Evolutionary conservation across 1,284 basidiomycete species (phyloP), one percentile per base, ranked within the genome.

Genomic region (Malassezia yamatoensis): DNA sequence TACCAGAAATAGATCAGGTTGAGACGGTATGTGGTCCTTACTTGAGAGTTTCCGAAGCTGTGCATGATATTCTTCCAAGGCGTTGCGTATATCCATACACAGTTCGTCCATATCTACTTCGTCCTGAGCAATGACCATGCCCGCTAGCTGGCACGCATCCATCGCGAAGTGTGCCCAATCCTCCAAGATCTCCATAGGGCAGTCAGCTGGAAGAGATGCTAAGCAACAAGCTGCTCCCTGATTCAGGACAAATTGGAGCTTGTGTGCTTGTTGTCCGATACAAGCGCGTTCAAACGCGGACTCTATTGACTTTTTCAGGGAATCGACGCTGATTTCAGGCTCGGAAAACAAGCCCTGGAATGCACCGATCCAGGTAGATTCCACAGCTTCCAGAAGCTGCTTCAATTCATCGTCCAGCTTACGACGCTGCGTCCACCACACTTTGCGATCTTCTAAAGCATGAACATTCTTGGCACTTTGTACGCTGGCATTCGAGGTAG

Each of bases 281-380:
- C 33, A 18, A 46, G 41, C 43, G 12, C 81, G 79, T 49, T 82
- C 81, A 75, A 96, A 86, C 18, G 88, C 80, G 53, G 80, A 83
- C 61, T 89, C 86, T 32, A 94, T 77, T 24, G 83, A 82, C 1
- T 18, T 15, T n/a, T 34, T 37, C 37, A 51, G 36, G 0, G 16
- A 21, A 2, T 10, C 11, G 15, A 57, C 20, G 63, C 54, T 36
- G 56, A 54, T 33, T 60, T 10, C 20, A 13, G 45, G 39, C 16
- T 9, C 9, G 16, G 21, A 58, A 38, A 67, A 61, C 43, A 67
- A 54, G 21, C 64, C 64, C 43, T 96, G 96, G 82, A 96, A 96
- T 20, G 86, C 90, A 1, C 94, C 93, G 3, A 99, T 79, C 94
- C 94, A 98, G 66, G 86, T 89, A 67, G 87, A 89, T 73, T 98